Evolutionary conservation across 2,329 filamentous ascomycete species (phyloP), one percentile per base, ranked within the genome.

Genomic region (Aspergillus clavatus): DNA sequence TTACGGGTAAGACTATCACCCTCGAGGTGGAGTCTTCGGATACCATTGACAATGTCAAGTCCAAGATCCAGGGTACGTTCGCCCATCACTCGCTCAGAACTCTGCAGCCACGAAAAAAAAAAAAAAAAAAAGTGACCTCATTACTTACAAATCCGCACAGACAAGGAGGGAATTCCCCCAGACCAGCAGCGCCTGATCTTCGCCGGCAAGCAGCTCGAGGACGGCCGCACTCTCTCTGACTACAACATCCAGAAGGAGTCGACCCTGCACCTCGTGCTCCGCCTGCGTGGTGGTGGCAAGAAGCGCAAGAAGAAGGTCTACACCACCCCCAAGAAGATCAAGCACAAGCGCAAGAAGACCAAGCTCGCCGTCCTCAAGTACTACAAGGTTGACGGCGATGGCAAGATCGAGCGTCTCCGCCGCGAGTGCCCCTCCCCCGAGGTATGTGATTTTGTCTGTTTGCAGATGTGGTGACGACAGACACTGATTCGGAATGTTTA

Each of bases 271-370:
- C 80, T 97, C 65, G 93, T 98, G 67, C 86, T 98, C 66, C 89
- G 93, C 72, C 89, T 98, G 54, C 93, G 91, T 83, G 93, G 93
- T 82, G 93, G 91, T 76, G 90, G 77, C 72, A 98, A 98, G 89
- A 96, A 97, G 88, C 85, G 94, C 78, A 98, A 98, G 89, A 95
- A 95, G 89, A 98, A 98, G 90, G 93, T 98, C 65, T 98, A 98
- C 87, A 97, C 89, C 74, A 98, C 93, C 70, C 93, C 93, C 75
- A 98, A 98, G 90, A 98, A 98, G 89, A 98, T 98, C 87, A 98
- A 98, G 93, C 93, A 98, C 86, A 98, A 98, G 90, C 87, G 89
- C 82, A 98, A 97, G 89, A 98, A 98, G 91, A 95, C 87, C 84
- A 98, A 98, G 87, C 81, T 98, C 75, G 93, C 93, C 69, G 91